Percentiles rank a stretch among this genome's conserved stretches.
phyloP scores from a whole-genome alignment of 495 filamentous ascomycete genomes.

The Xylaria curta region DNA sequence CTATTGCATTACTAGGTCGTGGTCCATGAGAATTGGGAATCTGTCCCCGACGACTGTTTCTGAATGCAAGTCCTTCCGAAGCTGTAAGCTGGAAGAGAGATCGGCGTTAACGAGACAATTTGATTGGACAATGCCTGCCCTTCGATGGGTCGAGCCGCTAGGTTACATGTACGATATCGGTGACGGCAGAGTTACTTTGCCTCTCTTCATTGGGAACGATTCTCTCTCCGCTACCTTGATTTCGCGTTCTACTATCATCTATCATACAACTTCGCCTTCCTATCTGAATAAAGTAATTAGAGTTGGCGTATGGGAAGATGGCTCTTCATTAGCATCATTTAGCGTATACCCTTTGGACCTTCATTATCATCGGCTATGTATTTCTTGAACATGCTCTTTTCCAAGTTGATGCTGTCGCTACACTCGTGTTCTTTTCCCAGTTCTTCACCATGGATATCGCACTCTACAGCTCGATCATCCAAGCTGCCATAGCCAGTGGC shows the following conservation, averaged over 20 bases:
- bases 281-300: background rate
- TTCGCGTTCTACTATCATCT: background rate
- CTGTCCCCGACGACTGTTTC: background rate
- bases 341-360: background rate
- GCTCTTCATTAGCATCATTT: background rate
- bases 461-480: slow-evolving; percentile 31
- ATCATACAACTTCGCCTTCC: background rate
- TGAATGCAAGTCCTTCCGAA: background rate
- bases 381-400: slow-evolving; percentile 26
- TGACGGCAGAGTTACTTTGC: background rate
- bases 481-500: slow-evolving; percentile 34
- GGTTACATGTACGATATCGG: slow-evolving; percentile 11
- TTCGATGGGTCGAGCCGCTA: background rate
- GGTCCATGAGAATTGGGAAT: background rate
- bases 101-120: background rate
- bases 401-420: slow-evolving; percentile 17
- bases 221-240: slow-evolving; percentile 1
- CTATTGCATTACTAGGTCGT: background rate
- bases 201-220: background rate
- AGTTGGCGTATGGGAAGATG: background rate
- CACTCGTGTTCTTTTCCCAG: slow-evolving; percentile 11
- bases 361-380: background rate
- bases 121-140: slow-evolving; percentile 11
- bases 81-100: background rate
- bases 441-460: slow-evolving; percentile 32